phyloP scores from a whole-genome alignment of 257 asterid genomes.

The Paraleonurus japonicus region DNA sequence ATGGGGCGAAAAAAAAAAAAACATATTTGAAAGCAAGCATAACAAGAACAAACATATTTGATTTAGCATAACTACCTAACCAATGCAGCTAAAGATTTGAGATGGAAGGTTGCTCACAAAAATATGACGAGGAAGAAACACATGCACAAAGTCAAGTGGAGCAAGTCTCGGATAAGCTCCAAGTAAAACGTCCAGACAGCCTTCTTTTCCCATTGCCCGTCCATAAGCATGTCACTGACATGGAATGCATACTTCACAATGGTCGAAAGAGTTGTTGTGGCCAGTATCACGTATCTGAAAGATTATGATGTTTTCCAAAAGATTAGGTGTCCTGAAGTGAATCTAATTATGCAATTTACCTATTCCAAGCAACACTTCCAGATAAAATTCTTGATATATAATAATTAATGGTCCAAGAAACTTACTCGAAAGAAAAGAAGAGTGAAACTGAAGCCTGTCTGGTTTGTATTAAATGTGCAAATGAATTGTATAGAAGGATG shows the following conservation, averaged over 20 bases:
- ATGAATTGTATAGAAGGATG: slow-evolving; percentile 57
- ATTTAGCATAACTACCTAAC: background rate
- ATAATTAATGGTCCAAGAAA: slow-evolving; percentile 15
- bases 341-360: background rate
- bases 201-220: slow-evolving; percentile 95
- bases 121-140: slow-evolving; percentile 90
- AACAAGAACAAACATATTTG: slow-evolving; percentile 1
- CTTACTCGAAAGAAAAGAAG: slow-evolving; percentile 90
- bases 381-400: background rate
- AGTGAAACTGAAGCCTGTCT: slow-evolving; percentile 81
- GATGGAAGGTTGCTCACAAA: slow-evolving; percentile 53
- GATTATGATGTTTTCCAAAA: slow-evolving; percentile 5
- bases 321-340: background rate
- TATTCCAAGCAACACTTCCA: background rate
- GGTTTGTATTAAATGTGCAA: slow-evolving; percentile 62
- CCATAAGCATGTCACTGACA: slow-evolving; percentile 87
- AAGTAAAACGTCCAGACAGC: slow-evolving; percentile 88
- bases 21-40: background rate
- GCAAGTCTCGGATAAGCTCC: slow-evolving; percentile 83
- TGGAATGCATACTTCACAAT: slow-evolving; percentile 78
- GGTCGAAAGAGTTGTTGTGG: slow-evolving; percentile 72
- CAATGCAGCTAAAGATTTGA: background rate
- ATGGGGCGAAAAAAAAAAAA: background rate
- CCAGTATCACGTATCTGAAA: slow-evolving; percentile 79
- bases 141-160: slow-evolving; percentile 86